Evolutionary conservation across 371 early-diverging fungal species (phyloP).

Genomic region (Mucor velutinosus): DNA sequence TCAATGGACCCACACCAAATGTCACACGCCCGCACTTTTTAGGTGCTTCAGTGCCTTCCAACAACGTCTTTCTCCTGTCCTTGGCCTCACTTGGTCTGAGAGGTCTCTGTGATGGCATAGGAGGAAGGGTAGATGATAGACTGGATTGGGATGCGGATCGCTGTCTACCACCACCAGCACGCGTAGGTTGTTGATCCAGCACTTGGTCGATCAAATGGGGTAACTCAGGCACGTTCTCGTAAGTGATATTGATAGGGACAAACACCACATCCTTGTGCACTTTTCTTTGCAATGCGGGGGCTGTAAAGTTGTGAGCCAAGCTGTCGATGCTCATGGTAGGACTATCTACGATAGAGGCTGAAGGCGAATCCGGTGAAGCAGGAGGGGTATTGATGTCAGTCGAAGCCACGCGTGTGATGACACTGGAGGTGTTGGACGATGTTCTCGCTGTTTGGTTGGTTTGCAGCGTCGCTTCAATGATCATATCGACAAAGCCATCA

Average conservation of each 20-base stretch:
- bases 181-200: conserved; percentile 40
- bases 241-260: conserved; percentile 53
- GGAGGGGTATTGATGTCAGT: conserved; percentile 38
- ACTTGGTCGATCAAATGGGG: conserved; percentile 45
- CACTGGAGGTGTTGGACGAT: conserved; percentile 7
- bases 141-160: conserved; percentile 10
- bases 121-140: neutral
- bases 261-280: conserved; percentile 43
- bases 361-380: conserved; percentile 36
- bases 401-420: conserved; percentile 19
- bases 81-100: conserved; percentile 48
- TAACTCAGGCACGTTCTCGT: conserved; percentile 50
- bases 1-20: conserved; percentile 45
- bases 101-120: conserved; percentile 3
- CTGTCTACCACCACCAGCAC: conserved; percentile 4
- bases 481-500: conserved; percentile 52
- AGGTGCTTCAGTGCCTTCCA: conserved; percentile 20
- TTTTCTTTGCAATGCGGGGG: conserved; percentile 5
- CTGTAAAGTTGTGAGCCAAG: conserved; percentile 8
- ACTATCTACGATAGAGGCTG: conserved; percentile 9
- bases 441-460: conserved; percentile 38
- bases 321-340: conserved; percentile 43
- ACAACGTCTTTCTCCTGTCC: conserved; percentile 37
- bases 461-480: conserved; percentile 50
- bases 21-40: conserved; percentile 41